Conservation (phyloP, 1,139 yeast species). For the Taphrina sp. region DNA sequence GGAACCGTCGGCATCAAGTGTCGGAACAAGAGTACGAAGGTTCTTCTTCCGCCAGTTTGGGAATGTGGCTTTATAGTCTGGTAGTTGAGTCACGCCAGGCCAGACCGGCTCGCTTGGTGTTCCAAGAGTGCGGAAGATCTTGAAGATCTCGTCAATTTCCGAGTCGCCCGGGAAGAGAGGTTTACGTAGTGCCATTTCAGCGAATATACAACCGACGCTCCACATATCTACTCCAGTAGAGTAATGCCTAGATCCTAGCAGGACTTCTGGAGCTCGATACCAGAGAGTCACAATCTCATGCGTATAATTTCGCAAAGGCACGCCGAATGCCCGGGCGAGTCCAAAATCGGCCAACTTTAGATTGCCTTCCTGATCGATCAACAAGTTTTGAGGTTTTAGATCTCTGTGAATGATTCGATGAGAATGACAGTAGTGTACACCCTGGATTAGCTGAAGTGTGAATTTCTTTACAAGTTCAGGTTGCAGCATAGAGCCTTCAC, state of each 20-base stretch:
- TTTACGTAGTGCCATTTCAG: conserved; percentile 95
- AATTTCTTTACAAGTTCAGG: conserved; percentile 81
- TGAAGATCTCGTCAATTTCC: conserved; percentile 94
- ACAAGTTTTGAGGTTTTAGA: conserved; percentile 89
- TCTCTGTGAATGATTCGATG: conserved; percentile 95
- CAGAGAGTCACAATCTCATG: conserved; percentile 90
- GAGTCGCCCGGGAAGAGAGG: conserved; percentile 97
- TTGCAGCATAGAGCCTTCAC: conserved; percentile 60
- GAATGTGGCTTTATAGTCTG: conserved; percentile 92
- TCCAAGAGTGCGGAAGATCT: conserved; percentile 87
- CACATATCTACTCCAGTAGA: conserved; percentile 99
- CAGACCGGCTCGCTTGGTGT: conserved; percentile 91
- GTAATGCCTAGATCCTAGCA: conserved; percentile 94
- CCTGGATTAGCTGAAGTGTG: conserved; percentile 88
- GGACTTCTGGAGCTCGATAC: conserved; percentile 96
- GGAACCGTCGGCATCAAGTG: conserved; percentile 73
- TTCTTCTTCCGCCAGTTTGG: conserved; percentile 87
- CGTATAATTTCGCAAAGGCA: conserved; percentile 94
- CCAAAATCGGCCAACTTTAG: conserved; percentile 96
- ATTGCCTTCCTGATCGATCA: conserved; percentile 93
- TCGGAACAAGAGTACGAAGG: conserved; percentile 70
- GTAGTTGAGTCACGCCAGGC: conserved; percentile 94
- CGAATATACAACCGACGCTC: conserved; percentile 98
- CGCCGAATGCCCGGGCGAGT: conserved; percentile 90
- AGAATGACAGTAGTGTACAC: conserved; percentile 91